Evolutionary conservation across 1,284 basidiomycete genomes (phyloP), one percentile per base, ranked within the genome.

Genomic region (Rhodotorula sp.): DNA sequence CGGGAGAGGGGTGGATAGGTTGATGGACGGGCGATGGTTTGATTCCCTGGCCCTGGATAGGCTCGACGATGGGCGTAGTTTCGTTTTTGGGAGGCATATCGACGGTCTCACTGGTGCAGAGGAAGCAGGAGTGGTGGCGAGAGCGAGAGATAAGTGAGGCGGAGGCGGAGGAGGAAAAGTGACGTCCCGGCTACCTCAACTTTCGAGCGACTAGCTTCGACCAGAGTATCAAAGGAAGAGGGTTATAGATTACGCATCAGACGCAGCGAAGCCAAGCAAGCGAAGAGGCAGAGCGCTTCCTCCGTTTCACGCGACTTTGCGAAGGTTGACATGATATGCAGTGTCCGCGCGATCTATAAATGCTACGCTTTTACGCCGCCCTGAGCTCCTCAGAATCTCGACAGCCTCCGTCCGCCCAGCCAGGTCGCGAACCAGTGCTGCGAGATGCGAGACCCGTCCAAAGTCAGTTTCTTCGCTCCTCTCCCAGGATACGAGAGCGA

Each of bases 51-150:
- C 40, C 40, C 16, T 62, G 61, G 26, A 62, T 54, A 22, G 61
- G 61, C 52, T 55, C 28, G 30, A 62, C 61, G 52, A 62, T 20
- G 24, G 61, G 52, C 13, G 59, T 44, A n/a, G 54, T 10, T 22
- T 55, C 30, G 7, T 34, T 34, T 18, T 60, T 50, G 24, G 31
- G 47, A 4, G 59, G 11, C 50, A 52, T 60, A n/a, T 0, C 4
- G 55, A 20, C 37, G 22, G 2, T 24, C 48, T 50, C 11, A 24
- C 48, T n/a, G 22, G 24, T 50, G 11, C 22, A 24, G 13, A 13
- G 24, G 24, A 11, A 8, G 37, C 37, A 57, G 24, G n/a, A 8
- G 10, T 11, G 16, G n/a, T 26, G 34, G 22, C n/a, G 34, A 15
- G 20, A 31, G 34, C 40, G 40, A 37, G 20, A 26, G 47, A 26